Base-by-base conservation (phyloP, 352 stramenopile genomes). In the Pythium pectinolyticum region DNA sequence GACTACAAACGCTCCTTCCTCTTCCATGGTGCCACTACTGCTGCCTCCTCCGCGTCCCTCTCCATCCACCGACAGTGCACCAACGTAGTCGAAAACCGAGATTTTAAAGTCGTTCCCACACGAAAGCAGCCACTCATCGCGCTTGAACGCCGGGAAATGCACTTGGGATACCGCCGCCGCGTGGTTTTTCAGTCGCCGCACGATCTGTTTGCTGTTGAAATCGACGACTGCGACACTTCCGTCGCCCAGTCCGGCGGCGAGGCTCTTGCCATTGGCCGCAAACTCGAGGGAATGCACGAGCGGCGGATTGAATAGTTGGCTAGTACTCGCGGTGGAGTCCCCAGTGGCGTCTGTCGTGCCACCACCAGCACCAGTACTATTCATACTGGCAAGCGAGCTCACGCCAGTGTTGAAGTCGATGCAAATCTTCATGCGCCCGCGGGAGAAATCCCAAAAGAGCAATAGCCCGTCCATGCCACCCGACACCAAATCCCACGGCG, bases 371-470 rank as follows among this genome's bases (percentile, higher is more conserved):
- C n/a, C 32, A 37, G 19, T 25, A 32, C 15, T 8, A 14, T 24
- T 32, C 10, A 24, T 61, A 27, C 28, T 27, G 32, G 30, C 48
- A 28, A 86, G 35, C 47, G 58, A 70, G 57, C 79, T 74, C 10
- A 84, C 63, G 37, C 71, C 77, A 25, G 71, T 66, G 54, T 89
- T 86, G 34, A 92, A 71, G 57, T 90, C 80, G 48, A 92, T 77
- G 30, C 73, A 80, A 56, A 82, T 86, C 67, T 86, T 88, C 34
- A 90, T 70, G 47, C 78, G 71, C 27, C 84, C 84, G 6, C 79
- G 78, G 24, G 69, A 85, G 64, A 92, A 84, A 53, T 92, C 84
- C 84, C 84, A 92, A 68, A 90, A 92, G 40, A 84, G 61, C 27
- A 92, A 57, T 28, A 84, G 49, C 37, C 84, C 81, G 50, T 92